These are phyloP conservation scores for Pulveroboletus sp. DNA, from an alignment of 768 basidiomycete species.

Conservation along the genomic window DNA sequence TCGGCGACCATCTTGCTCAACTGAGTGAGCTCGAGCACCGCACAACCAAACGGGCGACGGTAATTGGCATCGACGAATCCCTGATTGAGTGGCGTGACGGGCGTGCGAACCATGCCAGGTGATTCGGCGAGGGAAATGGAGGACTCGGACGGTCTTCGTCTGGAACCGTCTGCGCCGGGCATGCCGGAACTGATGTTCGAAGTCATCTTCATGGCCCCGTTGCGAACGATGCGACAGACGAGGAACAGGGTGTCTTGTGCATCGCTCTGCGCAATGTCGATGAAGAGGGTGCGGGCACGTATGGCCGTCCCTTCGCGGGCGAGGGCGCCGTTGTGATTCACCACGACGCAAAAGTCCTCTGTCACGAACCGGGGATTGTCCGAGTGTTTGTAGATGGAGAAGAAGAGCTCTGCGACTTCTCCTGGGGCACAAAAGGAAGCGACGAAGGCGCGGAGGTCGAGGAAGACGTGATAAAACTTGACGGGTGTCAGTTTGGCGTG, in stretches of 20 bases:
- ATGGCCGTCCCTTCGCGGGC: conserved; percentile 63
- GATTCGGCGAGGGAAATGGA: conserved; percentile 39
- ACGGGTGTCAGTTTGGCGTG: conserved; percentile 40
- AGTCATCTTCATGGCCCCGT: conserved; percentile 79
- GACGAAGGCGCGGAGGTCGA: conserved; percentile 90
- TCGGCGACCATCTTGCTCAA: conserved; percentile 65
- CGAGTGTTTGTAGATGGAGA: conserved; percentile 85
- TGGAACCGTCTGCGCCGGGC: conserved; percentile 34
- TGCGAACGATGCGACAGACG: conserved; percentile 87
- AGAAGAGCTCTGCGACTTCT: conserved; percentile 90
- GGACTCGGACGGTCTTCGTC: conserved; percentile 55
- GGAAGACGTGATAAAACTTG: conserved; percentile 85
- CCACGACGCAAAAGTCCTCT: conserved; percentile 85
- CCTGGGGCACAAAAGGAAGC: conserved; percentile 87
- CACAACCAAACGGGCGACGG: conserved; percentile 93
- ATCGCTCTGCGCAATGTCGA: conserved; percentile 82
- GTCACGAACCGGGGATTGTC: conserved; percentile 79
- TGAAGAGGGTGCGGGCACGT: conserved; percentile 82
- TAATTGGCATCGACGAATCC: conserved; percentile 45
- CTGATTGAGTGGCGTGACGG: conserved; percentile 24
- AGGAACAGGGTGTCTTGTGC: conserved; percentile 83
- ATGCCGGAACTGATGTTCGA: conserved; percentile 47
- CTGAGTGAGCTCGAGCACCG: conserved; percentile 81
- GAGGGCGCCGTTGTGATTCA: conserved; percentile 88
- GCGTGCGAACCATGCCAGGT: conserved; percentile 15